Conservation (phyloP, 805 yeast genomes). For the Metahyphopichia silvanorum region DNA sequence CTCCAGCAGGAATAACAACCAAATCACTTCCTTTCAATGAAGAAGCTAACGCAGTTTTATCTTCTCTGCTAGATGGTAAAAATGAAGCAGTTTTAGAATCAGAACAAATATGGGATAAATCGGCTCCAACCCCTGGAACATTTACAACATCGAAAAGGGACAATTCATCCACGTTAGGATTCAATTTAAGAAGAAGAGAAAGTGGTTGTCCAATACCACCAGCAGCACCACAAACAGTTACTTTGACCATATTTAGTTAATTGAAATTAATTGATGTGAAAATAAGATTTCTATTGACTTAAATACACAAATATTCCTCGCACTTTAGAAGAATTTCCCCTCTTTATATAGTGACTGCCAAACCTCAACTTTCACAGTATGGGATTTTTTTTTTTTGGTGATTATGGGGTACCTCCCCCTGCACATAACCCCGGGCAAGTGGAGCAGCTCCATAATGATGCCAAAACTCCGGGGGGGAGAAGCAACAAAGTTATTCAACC, state of each 20-base stretch:
- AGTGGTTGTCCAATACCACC: constrained; percentile 96
- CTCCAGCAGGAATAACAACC: constrained; percentile 77
- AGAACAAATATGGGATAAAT: constrained; percentile 79
- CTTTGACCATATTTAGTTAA: constrained; percentile 50
- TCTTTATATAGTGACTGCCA: too few relatives aligned
- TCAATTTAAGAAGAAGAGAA: constrained; percentile 73
- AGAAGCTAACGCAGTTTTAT: constrained; percentile 41
- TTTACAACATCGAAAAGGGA: constrained; percentile 83
- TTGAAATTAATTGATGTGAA: background rate
- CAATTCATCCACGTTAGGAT: constrained; percentile 58
- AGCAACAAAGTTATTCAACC: too few relatives aligned
- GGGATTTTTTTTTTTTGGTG: too few relatives aligned
- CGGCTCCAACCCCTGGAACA: constrained; percentile 86
- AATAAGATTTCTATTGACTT: too few relatives aligned
- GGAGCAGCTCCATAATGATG: too few relatives aligned
- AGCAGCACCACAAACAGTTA: constrained; percentile 86
- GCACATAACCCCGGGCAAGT: too few relatives aligned
- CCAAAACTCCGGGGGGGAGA: too few relatives aligned
- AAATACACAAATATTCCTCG: background rate
- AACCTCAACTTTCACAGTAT: too few relatives aligned
- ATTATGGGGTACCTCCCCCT: too few relatives aligned
- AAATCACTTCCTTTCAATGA: constrained; percentile 46
- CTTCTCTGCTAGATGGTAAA: constrained; percentile 55
- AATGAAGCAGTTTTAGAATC: constrained; percentile 56
- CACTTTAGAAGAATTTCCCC: background rate